Conservation (phyloP, 305 asterid species). For the Nicotiana rustica region DNA sequence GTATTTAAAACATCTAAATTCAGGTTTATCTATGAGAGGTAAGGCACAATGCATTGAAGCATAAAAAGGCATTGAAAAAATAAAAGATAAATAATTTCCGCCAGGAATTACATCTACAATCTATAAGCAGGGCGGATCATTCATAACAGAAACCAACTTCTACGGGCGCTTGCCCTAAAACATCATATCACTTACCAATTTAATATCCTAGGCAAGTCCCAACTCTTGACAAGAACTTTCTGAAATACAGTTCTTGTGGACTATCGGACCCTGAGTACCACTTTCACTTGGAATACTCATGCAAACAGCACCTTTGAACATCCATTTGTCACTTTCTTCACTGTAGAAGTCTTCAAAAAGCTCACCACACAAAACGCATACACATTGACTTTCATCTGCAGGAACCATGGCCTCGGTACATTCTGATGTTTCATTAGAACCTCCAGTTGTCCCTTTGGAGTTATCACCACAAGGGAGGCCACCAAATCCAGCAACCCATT, state of each 20-base stretch:
- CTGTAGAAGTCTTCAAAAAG: conserved; percentile 82
- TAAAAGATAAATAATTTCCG: neutral
- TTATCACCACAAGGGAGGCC: conserved; percentile 17
- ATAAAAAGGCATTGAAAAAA: neutral
- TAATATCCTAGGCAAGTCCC: conserved; percentile 56
- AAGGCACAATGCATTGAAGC: neutral
- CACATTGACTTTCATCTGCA: conserved; percentile 92
- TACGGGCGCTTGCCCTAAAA: neutral
- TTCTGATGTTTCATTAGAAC: conserved; percentile 50
- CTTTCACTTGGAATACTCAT: conserved; percentile 51
- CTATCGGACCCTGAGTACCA: conserved; percentile 59
- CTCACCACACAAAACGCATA: conserved; percentile 89
- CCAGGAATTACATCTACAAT: neutral
- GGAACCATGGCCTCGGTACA: conserved; percentile 70
- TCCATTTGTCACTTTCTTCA: conserved; percentile 77
- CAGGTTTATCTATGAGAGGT: neutral
- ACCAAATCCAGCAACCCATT: conserved; percentile 60
- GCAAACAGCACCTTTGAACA: conserved; percentile 85
- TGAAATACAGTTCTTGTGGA: conserved; percentile 74
- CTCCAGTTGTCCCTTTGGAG: conserved; percentile 47
- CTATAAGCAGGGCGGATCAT: neutral
- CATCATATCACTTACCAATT: conserved; percentile 60
- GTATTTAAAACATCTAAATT: conserved; percentile 17
- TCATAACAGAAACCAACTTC: neutral
- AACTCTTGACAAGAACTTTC: conserved; percentile 55